Conservation (phyloP, 1,284 basidiomycete genomes). For the Crepidotus sp. region DNA sequence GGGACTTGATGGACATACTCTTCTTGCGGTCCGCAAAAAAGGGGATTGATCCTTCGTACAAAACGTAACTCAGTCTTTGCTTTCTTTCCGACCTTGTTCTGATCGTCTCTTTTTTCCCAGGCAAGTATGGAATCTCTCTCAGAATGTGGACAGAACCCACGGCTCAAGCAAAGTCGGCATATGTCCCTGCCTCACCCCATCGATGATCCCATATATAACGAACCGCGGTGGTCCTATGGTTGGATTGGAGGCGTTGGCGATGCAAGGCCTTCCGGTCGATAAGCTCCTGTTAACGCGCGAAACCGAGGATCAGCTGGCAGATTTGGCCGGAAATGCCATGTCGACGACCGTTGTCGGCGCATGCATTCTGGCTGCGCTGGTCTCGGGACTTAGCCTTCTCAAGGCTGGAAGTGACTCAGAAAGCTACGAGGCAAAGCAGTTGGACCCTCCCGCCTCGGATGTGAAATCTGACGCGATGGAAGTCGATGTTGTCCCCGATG, state of each 20-base stretch:
- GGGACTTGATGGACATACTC: slow-evolving; percentile 91
- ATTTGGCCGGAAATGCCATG: slow-evolving; percentile 96
- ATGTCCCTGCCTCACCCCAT: slow-evolving; percentile 87
- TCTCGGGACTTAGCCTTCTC: slow-evolving; percentile 56
- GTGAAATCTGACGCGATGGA: slow-evolving; percentile 38
- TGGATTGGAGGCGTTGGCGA: slow-evolving; percentile 83
- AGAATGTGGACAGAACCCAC: slow-evolving; percentile 89
- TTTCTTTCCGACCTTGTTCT: neutral
- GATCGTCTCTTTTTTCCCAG: slow-evolving; percentile 28
- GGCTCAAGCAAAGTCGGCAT: slow-evolving; percentile 77
- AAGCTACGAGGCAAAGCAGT: slow-evolving; percentile 55
- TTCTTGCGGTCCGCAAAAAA: slow-evolving; percentile 74
- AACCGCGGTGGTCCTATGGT: slow-evolving; percentile 96
- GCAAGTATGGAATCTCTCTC: slow-evolving; percentile 93
- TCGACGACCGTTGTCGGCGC: slow-evolving; percentile 92
- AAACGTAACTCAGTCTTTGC: slow-evolving; percentile 50
- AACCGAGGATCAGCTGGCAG: slow-evolving; percentile 88
- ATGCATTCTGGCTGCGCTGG: slow-evolving; percentile 78
- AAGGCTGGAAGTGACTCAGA: slow-evolving; percentile 53
- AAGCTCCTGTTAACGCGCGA: slow-evolving; percentile 88
- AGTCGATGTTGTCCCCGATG: slow-evolving; percentile 33
- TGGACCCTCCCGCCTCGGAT: slow-evolving; percentile 27
- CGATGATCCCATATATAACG: slow-evolving; percentile 95
- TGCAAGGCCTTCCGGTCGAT: slow-evolving; percentile 90
- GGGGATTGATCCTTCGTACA: slow-evolving; percentile 78